These are phyloP conservation scores for Coemansia sp. DNA, from an alignment of 192 early-diverging fungal species.

Conservation along the genomic window DNA sequence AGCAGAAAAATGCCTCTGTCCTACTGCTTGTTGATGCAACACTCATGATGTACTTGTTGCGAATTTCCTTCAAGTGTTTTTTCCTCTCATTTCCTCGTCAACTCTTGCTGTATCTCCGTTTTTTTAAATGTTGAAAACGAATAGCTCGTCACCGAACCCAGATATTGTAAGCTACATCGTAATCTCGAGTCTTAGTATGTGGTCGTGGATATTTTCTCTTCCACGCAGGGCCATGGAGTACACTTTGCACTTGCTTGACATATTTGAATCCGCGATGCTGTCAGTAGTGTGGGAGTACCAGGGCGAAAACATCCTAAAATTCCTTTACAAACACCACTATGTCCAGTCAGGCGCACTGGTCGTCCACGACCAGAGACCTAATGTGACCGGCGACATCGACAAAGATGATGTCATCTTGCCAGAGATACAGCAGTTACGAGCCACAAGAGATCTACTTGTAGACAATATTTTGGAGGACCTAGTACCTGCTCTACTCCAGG, in stretches of 20 bases:
- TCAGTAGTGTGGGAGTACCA: constrained; percentile 29
- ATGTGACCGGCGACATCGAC: neutral
- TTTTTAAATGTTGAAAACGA: neutral
- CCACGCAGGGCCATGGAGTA: constrained; percentile 14
- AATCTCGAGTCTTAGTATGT: constrained; percentile 4
- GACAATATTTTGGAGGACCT: constrained; percentile 21
- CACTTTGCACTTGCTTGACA: constrained; percentile 10
- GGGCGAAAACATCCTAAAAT: constrained; percentile 31
- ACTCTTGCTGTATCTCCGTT: no score
- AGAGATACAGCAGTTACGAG: constrained; percentile 1
- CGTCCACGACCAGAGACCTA: neutral
- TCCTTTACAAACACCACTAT: constrained; percentile 18
- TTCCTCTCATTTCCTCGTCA: no score
- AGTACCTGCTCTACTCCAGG: constrained; percentile 20
- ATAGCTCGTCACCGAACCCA: neutral
- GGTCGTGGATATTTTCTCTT: constrained; percentile 19
- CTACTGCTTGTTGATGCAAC: no score
- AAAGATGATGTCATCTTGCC: neutral
- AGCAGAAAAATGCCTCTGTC: no score
- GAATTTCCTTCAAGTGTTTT: no score
- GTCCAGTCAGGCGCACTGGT: constrained; percentile 2
- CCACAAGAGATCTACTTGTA: constrained; percentile 6
- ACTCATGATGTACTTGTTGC: no score
- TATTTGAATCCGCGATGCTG: constrained; percentile 26
- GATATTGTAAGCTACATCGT: constrained; percentile 7